Evolutionary conservation across 2,329 filamentous ascomycete genomes (phyloP).

Genomic region (Colletotrichum sp.): DNA sequence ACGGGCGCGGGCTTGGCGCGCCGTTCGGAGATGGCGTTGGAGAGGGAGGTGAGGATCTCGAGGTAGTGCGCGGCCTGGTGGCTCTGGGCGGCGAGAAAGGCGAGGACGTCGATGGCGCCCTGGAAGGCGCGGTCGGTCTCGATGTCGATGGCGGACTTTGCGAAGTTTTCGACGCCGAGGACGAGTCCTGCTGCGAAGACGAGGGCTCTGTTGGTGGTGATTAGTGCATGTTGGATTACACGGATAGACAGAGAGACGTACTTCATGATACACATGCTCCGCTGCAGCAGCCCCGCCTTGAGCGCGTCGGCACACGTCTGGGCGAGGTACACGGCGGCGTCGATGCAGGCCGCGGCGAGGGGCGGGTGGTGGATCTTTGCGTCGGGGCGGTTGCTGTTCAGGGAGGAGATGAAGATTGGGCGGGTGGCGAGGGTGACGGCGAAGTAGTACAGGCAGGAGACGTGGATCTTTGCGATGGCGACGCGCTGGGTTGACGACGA

Average conservation of each 20-base stretch:
- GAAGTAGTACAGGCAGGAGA: background rate
- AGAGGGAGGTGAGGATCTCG: slow-evolving; percentile 56
- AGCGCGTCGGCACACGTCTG: background rate
- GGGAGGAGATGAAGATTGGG: background rate
- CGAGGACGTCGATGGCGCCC: slow-evolving; percentile 54
- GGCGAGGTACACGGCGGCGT: background rate
- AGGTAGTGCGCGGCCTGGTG: slow-evolving; percentile 63
- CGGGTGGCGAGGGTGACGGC: background rate
- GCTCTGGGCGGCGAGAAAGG: slow-evolving; percentile 31
- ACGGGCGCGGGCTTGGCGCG: slow-evolving; percentile 28
- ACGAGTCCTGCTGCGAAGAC: slow-evolving; percentile 63
- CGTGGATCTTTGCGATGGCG: background rate
- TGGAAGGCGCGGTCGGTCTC: slow-evolving; percentile 54
- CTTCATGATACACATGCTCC: background rate
- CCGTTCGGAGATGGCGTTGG: slow-evolving; percentile 48
- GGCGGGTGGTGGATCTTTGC: background rate
- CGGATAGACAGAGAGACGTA: background rate
- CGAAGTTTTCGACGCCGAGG: slow-evolving; percentile 61
- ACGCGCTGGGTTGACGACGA: background rate
- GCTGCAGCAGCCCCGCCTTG: background rate
- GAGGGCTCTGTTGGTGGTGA: slow-evolving; percentile 40
- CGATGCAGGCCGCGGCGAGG: slow-evolving; percentile 58
- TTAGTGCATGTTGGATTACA: rapidly evolving
- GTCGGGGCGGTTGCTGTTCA: background rate
- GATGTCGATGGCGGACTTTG: slow-evolving; percentile 47